Conservation (phyloP, 257 asterid species). For the Solanum habrochaites region DNA sequence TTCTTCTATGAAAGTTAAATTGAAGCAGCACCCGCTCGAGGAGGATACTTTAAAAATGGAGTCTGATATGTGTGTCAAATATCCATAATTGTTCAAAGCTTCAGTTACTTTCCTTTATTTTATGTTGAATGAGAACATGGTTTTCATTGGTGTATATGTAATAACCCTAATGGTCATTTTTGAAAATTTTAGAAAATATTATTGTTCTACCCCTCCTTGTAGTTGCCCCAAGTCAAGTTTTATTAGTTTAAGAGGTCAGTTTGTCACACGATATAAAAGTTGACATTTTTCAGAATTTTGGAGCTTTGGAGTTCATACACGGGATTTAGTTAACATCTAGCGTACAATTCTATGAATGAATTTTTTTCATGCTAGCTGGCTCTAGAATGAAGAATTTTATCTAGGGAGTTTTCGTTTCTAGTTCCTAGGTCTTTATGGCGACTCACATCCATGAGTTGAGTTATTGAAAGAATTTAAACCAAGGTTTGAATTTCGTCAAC, state of each 20-base stretch:
- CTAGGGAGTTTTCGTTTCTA: no score
- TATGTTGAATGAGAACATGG: not conserved
- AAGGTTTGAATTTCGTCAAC: not conserved
- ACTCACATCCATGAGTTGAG: not conserved
- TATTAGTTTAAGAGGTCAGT: not conserved
- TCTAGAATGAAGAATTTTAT: no score
- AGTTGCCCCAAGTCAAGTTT: not conserved
- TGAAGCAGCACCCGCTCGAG: not conserved
- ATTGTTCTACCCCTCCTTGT: not conserved
- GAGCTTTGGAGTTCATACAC: no score
- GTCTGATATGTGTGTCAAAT: not conserved
- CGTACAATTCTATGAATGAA: no score
- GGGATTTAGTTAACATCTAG: no score
- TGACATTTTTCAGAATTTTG: no score
- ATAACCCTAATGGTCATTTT: no score
- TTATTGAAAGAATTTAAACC: no score
- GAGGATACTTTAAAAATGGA: not conserved
- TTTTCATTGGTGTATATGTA: not conserved
- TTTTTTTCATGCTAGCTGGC: no score
- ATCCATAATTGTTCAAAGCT: not conserved
- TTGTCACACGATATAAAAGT: no score
- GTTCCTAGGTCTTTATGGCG: not conserved
- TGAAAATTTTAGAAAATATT: no score
- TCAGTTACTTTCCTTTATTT: not conserved
- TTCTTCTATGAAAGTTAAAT: not conserved